Evolutionary conservation across 2,329 filamentous ascomycete species (phyloP), one percentile per base, ranked within the genome.

Genomic region (Pseudogymnoascus sp.): DNA sequence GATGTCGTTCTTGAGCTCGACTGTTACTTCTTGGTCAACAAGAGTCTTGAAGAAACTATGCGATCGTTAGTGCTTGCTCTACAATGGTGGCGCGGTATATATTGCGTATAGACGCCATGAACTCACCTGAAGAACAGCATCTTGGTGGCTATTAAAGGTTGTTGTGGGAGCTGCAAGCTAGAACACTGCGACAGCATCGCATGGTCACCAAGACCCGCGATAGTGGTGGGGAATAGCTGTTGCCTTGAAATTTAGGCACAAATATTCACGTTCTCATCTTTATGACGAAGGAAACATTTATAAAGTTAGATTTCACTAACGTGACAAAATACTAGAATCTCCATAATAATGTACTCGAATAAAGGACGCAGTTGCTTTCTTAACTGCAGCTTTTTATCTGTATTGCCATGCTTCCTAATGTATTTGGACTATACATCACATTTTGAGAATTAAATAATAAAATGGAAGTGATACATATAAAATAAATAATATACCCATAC

Each of bases 1-100:
- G 70, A 99, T 96, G 78, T 99, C 94, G 76, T 99, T 99, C 79
- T 99, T 99, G 75, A 99, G 89, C 80, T 99, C 94, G 74, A 99
- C 92, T 55, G 92, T 97, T 72, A 99, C 92, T 80, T 95, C 87
- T 69, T 94, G 89, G 80, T 97, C 94, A 74, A 97, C 95, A 72
- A 97, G 89, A 61, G 93, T 97, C 77, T 97, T 97, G 86, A 97
- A 97, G 81, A 97, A 97, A 79, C 90, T 94, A 73, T 64, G 61
- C 60, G 62, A 48, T 13, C 27, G 33, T 36, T 13, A 52, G 61
- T n/a, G 36, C 42, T 25, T 40, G 42, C 64, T 27, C 62, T 65
- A 12, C 52, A 59, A 25, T 31, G 45, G n/a, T 29, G 29, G 4
- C 42, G 13, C 33, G 21, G 27, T 25, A 42, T 8, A 37, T 35